phyloP scores from a whole-genome alignment of 2,329 filamentous ascomycete genomes.

The Fusarium oligoseptatum region DNA sequence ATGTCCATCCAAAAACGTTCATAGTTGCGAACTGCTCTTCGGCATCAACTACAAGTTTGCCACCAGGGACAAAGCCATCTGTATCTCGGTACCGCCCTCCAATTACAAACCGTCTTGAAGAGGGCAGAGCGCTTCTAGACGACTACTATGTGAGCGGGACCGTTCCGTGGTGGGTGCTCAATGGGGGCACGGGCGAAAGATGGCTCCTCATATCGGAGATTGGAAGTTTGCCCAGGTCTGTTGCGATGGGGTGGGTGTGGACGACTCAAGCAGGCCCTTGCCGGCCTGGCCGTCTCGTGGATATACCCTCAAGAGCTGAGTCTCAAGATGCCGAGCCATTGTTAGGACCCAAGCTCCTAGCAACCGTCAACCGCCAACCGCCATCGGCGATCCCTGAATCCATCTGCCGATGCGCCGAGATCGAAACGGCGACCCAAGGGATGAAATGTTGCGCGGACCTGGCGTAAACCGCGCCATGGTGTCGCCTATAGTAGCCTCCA shows the following conservation, averaged over 20 bases:
- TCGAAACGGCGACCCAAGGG: slow-evolving; percentile 14
- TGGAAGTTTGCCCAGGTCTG: background rate
- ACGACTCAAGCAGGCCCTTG: slow-evolving; percentile 9
- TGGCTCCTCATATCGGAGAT: slow-evolving; percentile 5
- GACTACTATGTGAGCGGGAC: background rate
- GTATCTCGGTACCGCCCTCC: background rate
- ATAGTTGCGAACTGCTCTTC: slow-evolving; percentile 21
- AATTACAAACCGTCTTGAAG: background rate
- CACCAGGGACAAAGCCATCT: slow-evolving; percentile 20
- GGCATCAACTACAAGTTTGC: slow-evolving; percentile 22
- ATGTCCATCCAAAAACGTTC: slow-evolving; percentile 16
- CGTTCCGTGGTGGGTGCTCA: slow-evolving; percentile 10
- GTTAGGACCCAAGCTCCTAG: slow-evolving; percentile 4
- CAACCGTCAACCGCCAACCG: background rate
- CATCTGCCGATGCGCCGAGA: slow-evolving; percentile 27
- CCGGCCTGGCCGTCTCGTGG: slow-evolving; percentile 22
- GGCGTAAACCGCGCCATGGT: slow-evolving; percentile 22
- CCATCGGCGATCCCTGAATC: slow-evolving; percentile 23
- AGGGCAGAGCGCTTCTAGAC: background rate
- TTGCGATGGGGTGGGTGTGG: slow-evolving; percentile 8
- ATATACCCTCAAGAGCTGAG: background rate
- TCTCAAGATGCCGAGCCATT: background rate
- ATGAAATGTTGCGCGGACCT: slow-evolving; percentile 30
- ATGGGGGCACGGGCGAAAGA: slow-evolving; percentile 1
- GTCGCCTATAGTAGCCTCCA: slow-evolving; percentile 5